Evolutionary conservation across 2,329 filamentous ascomycete species (phyloP).

Genomic region (Elsinoe australis): DNA sequence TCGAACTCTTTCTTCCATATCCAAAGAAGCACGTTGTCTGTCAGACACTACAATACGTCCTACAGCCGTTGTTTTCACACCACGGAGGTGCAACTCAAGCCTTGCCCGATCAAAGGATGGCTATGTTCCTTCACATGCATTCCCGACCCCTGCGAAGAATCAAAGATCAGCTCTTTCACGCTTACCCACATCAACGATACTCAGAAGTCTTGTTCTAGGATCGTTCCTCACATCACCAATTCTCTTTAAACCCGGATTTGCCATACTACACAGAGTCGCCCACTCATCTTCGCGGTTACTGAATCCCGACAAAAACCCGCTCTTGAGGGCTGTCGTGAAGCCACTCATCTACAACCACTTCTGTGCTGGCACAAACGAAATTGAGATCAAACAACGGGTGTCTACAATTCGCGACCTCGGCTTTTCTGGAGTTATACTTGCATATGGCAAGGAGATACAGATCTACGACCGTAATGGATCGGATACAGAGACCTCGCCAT

Average conservation of each 20-base stretch:
- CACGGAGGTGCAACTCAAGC: background rate
- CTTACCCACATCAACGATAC: constrained; percentile 23
- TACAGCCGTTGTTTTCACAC: background rate
- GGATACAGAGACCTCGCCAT: constrained; percentile 20
- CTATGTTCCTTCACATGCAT: background rate
- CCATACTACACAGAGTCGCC: constrained; percentile 33
- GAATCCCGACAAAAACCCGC: constrained; percentile 42
- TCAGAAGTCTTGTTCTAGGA: constrained; percentile 29
- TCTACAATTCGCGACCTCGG: constrained; percentile 42
- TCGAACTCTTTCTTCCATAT: background rate
- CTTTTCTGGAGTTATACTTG: constrained; percentile 47
- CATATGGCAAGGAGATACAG: constrained; percentile 46
- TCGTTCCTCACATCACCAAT: constrained; percentile 28
- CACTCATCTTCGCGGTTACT: constrained; percentile 39
- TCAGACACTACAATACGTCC: background rate
- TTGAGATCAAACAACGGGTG: constrained; percentile 42
- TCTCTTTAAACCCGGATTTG: constrained; percentile 28
- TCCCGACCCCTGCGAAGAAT: background rate
- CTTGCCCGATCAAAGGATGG: background rate
- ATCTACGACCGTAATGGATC: constrained; percentile 22
- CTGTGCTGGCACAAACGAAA: constrained; percentile 46
- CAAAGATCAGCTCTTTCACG: constrained; percentile 20
- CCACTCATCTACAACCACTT: constrained; percentile 50
- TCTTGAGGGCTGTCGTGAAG: constrained; percentile 40
- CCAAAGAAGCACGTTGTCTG: background rate